Percentiles rank a stretch among this genome's conserved stretches.
phyloP scores from a whole-genome alignment of 805 yeast species.

The Torulaspora microellipsoides region DNA sequence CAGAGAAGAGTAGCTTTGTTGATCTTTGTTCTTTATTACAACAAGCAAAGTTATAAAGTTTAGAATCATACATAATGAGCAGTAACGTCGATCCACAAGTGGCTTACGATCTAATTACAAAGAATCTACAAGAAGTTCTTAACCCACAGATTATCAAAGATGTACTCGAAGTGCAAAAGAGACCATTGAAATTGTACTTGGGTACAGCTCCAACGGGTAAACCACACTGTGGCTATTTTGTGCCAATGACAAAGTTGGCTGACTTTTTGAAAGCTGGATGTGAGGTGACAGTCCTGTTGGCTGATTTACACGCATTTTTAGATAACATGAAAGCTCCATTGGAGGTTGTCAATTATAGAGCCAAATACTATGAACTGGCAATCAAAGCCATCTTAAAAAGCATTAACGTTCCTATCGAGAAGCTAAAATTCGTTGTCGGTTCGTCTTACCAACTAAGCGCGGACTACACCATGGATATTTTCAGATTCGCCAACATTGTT shows the following conservation, averaged over 20 bases:
- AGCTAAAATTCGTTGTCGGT: conserved; percentile 77
- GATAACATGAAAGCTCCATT: conserved; percentile 98
- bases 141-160: conserved; percentile 84
- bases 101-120: conserved; percentile 71
- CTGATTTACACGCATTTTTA: conserved; percentile 93
- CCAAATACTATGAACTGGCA: conserved; percentile 77
- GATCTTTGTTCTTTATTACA: too few species aligned
- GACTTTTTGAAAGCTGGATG: conserved; percentile 95
- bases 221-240: conserved; percentile 98
- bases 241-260: conserved; percentile 95
- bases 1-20: too few species aligned
- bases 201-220: conserved; percentile 99
- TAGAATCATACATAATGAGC: conserved; percentile 4
- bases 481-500: conserved; percentile 76
- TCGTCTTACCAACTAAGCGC: conserved; percentile 79
- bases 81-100: conserved; percentile 47
- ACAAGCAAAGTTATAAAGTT: too few species aligned
- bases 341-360: conserved; percentile 85
- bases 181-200: conserved; percentile 90
- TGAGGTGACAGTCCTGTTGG: conserved; percentile 84
- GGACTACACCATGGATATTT: conserved; percentile 83
- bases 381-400: conserved; percentile 82
- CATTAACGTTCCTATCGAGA: conserved; percentile 88
- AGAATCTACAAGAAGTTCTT: conserved; percentile 85
- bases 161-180: conserved; percentile 71